These are phyloP conservation scores for Tolypocladium pustulatum DNA, from an alignment of 2,329 filamentous ascomycete species.

Conservation along the genomic window DNA sequence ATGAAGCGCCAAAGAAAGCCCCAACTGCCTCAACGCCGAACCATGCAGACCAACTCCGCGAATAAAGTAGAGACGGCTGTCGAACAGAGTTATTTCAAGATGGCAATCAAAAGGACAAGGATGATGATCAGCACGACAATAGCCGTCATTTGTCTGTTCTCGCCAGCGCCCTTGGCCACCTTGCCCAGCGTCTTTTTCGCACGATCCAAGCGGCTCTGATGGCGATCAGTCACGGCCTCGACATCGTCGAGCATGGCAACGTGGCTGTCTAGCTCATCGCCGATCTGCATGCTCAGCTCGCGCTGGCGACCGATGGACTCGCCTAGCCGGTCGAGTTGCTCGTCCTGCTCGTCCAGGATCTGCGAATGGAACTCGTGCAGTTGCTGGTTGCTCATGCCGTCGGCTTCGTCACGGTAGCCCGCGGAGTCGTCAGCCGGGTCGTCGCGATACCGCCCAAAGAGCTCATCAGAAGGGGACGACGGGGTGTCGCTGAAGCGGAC, in stretches of 20 bases:
- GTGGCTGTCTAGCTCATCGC: slow-evolving; percentile 88
- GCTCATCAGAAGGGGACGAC: slow-evolving; percentile 25
- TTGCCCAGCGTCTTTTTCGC: slow-evolving; percentile 62
- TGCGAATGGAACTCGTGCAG: slow-evolving; percentile 76
- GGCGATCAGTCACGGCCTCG: slow-evolving; percentile 71
- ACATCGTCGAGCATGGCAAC: slow-evolving; percentile 83
- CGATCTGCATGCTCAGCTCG: slow-evolving; percentile 90
- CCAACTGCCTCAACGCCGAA: not conserved
- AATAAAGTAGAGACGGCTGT: not conserved
- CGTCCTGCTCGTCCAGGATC: slow-evolving; percentile 81
- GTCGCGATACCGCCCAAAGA: slow-evolving; percentile 56
- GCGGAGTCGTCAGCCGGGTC: slow-evolving; percentile 43
- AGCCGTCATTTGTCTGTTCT: slow-evolving; percentile 78
- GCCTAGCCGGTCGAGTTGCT: slow-evolving; percentile 82
- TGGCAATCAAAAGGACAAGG: slow-evolving; percentile 69
- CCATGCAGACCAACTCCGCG: not conserved
- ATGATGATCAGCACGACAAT: slow-evolving; percentile 77
- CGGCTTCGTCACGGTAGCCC: slow-evolving; percentile 51
- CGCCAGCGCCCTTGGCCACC: slow-evolving; percentile 63
- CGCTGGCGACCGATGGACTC: slow-evolving; percentile 79
- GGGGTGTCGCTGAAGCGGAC: slow-evolving; percentile 74
- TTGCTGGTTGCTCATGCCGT: slow-evolving; percentile 64
- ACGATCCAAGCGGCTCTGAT: slow-evolving; percentile 64
- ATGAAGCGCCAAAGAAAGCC: not conserved
- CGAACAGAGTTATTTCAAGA: slow-evolving; percentile 53